Percentiles rank a stretch among this genome's conserved stretches.
These are phyloP conservation scores for Miscanthus lutarioriparius DNA, from an alignment of 176 grass and related monocot species.

Conservation along the genomic window DNA sequence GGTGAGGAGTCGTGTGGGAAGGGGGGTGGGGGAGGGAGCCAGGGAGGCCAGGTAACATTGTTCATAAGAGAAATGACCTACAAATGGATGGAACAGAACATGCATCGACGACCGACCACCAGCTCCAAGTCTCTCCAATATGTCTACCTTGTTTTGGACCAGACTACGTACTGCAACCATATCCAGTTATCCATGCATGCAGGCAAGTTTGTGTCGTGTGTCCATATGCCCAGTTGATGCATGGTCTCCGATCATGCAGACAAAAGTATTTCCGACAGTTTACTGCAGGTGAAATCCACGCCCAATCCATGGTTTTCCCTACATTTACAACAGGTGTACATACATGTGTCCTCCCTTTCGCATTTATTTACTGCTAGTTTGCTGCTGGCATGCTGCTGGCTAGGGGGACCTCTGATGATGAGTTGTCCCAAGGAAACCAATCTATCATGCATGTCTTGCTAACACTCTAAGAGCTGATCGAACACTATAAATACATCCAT, in stretches of 20 bases:
- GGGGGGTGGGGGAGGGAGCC: too few species aligned
- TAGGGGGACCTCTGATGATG: slow-evolving; percentile 20
- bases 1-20: background rate
- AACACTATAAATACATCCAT: background rate
- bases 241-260: background rate
- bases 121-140: background rate
- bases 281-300: slow-evolving; percentile 14
- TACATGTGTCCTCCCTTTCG: background rate
- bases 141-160: slow-evolving; percentile 1
- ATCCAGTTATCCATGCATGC: background rate
- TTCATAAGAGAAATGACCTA: slow-evolving; percentile 8
- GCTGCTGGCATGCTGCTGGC: background rate
- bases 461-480: background rate
- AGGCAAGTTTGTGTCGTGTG: background rate
- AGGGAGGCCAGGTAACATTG: background rate
- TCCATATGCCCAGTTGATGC: background rate
- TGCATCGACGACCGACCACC: background rate
- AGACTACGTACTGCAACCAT: background rate
- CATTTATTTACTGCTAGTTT: background rate
- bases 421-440: slow-evolving; percentile 36
- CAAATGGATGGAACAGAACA: background rate
- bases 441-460: slow-evolving; percentile 34
- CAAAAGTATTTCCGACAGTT: slow-evolving; percentile 15
- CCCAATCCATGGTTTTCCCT: background rate
- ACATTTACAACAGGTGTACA: slow-evolving; percentile 31